Evolutionary conservation across 352 stramenopile genomes (phyloP).

Genomic region (Globisporangium abappressorium): DNA sequence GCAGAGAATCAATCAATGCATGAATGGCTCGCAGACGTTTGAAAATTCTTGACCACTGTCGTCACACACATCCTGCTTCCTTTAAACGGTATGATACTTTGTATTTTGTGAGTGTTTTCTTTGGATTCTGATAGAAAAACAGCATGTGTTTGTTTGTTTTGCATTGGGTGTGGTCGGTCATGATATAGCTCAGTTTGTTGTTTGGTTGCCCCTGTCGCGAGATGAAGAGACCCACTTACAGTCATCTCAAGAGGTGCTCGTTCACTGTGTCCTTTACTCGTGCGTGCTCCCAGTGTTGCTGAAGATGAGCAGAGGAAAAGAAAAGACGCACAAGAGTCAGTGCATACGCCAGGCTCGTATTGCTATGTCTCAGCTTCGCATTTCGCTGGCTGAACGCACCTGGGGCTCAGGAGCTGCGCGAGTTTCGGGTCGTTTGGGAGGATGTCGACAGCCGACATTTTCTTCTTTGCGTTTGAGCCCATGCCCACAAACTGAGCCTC

Average conservation of each 20-base stretch:
- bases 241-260: no score
- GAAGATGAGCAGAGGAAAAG: neutral
- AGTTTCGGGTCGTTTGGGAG: constrained; percentile 28
- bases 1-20: neutral
- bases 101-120: neutral
- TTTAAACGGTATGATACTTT: neutral
- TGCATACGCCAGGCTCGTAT: no score
- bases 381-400: constrained; percentile 20
- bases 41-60: neutral
- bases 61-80: neutral
- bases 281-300: constrained; percentile 14
- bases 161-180: neutral
- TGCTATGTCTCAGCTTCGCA: no score
- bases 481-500: constrained; percentile 31
- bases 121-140: constrained; percentile 8
- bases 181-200: constrained; percentile 1
- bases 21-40: neutral
- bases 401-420: constrained; percentile 52
- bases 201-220: neutral
- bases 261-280: neutral
- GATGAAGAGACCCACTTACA: neutral
- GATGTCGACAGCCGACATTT: neutral
- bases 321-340: no score
- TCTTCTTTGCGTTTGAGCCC: neutral
- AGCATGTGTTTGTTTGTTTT: neutral